A percentile compares a stretch with the other conserved stretches of the same genome.
Evolutionary conservation across 768 basidiomycete genomes (phyloP).

Genomic region (Pleurotus platypus): DNA sequence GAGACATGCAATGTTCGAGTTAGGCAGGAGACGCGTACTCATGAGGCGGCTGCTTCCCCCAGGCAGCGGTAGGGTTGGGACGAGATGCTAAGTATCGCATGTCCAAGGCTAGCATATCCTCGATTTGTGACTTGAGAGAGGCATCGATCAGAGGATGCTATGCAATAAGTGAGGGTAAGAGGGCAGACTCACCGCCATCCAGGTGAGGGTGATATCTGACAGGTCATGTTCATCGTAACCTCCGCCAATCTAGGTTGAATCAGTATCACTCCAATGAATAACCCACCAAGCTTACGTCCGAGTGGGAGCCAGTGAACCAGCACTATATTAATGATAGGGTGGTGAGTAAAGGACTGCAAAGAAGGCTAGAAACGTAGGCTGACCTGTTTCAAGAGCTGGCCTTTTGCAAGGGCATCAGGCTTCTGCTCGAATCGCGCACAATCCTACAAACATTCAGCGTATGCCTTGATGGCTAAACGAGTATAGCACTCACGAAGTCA

Average conservation of each 20-base stretch:
- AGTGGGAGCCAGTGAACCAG: slow-evolving; percentile 61
- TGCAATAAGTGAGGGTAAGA: slow-evolving; percentile 10
- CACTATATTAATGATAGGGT: slow-evolving; percentile 34
- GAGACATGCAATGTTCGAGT: not conserved
- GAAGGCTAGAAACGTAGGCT: slow-evolving; percentile 8
- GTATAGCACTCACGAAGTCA: slow-evolving; percentile 56
- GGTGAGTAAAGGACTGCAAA: not conserved
- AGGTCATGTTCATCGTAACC: slow-evolving; percentile 68
- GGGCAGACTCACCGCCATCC: slow-evolving; percentile 57
- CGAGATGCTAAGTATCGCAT: slow-evolving; percentile 46
- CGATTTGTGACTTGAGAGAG: slow-evolving; percentile 48
- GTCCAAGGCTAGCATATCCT: slow-evolving; percentile 54
- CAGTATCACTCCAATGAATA: not conserved
- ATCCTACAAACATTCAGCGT: slow-evolving; percentile 31
- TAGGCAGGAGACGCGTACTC: slow-evolving; percentile 38
- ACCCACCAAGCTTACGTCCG: slow-evolving; percentile 31
- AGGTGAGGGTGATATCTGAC: slow-evolving; percentile 57
- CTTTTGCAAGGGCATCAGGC: slow-evolving; percentile 43
- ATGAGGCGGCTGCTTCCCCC: slow-evolving; percentile 63
- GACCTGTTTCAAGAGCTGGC: slow-evolving; percentile 63
- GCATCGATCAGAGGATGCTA: slow-evolving; percentile 10
- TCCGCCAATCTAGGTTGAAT: slow-evolving; percentile 53
- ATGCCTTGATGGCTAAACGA: not conserved
- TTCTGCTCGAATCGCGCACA: slow-evolving; percentile 65
- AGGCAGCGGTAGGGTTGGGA: slow-evolving; percentile 47